Percentiles rank a stretch among this genome's conserved stretches.
phyloP scores from a whole-genome alignment of 2,329 filamentous ascomycete species.

The Fusarium clavum region DNA sequence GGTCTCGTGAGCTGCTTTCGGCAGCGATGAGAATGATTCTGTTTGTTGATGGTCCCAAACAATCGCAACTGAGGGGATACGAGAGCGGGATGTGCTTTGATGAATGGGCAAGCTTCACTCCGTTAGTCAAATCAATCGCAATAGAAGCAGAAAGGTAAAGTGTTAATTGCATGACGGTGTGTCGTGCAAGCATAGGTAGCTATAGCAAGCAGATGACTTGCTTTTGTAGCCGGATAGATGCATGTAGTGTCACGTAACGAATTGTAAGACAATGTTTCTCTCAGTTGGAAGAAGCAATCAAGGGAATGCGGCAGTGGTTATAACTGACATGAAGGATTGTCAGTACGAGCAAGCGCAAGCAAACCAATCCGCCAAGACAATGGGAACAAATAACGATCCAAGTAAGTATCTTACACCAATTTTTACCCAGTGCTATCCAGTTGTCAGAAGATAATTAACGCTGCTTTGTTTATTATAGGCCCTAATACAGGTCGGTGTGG shows the following conservation, averaged over 20 bases:
- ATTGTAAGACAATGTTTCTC: not conserved
- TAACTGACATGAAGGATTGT: not conserved
- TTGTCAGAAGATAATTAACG: too few species aligned
- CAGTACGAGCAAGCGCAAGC: not conserved
- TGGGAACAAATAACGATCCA: not conserved
- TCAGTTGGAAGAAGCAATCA: not conserved
- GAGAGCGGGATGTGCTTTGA: not conserved
- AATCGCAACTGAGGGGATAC: not conserved
- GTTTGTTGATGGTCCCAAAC: not conserved
- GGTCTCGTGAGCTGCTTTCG: not conserved
- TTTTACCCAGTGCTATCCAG: too few species aligned
- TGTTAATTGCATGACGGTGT: not conserved
- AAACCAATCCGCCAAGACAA: not conserved
- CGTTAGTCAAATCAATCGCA: not conserved
- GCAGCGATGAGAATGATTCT: not conserved
- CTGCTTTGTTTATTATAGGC: too few species aligned
- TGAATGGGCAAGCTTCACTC: not conserved
- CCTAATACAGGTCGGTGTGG: too few species aligned
- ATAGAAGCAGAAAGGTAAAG: not conserved
- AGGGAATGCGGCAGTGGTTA: not conserved
- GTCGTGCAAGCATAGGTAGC: not conserved
- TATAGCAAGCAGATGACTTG: not conserved
- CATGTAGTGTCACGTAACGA: accelerated
- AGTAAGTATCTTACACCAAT: too few species aligned
- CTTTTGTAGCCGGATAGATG: not conserved